Evolutionary conservation across 306 rosid genomes (phyloP), one percentile per base, ranked within the genome.

Genomic region (Prosopis cineraria): DNA sequence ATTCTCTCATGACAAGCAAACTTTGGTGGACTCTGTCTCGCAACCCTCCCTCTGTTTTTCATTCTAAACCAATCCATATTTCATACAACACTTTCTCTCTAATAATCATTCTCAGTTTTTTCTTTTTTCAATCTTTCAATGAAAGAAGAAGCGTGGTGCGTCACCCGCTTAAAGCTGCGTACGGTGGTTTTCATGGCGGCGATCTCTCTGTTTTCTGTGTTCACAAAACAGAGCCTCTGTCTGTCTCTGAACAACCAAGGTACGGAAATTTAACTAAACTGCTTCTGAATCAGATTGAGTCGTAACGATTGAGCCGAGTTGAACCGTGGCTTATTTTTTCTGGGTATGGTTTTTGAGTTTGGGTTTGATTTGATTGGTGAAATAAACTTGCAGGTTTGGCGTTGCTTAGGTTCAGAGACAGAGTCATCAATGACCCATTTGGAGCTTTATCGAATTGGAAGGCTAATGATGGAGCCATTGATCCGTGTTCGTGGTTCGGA

Each of bases 401-500:
- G n/a, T 76, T 90, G 87, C 45, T 85, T 65, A 80, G 73, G 86
- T 81, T 94, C 76, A 74, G 81, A 79, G 90, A 91, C 53, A 75
- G 77, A 31, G 72, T 89, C 25, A 74, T 63, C 50, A 78, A 82
- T 10, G 96, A 93, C 74, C 84, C 92, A 9, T 82, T 77, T 48
- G 89, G 89, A 9, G 95, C 85, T 63, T 83, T 87, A 27, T 53
- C 77, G 47, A 85, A 41, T 70, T 91, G 98, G 98, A 91, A 84
- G 19, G 83, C 58, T 5, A 3, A 34, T 2, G 25, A 33, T 19
- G 69, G 69, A 33, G 4, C 8, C 20, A n/a, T 45, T 47, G 84
- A 87, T 87, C 91, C 83, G 0, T 92, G 96, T 63, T 87, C 88
- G 0, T 89, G 97, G 97, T 84, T 85, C 17, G 97, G 97, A 0